phyloP scores from a whole-genome alignment of 2,329 filamentous ascomycete species.

The Lecanicillium sp. region DNA sequence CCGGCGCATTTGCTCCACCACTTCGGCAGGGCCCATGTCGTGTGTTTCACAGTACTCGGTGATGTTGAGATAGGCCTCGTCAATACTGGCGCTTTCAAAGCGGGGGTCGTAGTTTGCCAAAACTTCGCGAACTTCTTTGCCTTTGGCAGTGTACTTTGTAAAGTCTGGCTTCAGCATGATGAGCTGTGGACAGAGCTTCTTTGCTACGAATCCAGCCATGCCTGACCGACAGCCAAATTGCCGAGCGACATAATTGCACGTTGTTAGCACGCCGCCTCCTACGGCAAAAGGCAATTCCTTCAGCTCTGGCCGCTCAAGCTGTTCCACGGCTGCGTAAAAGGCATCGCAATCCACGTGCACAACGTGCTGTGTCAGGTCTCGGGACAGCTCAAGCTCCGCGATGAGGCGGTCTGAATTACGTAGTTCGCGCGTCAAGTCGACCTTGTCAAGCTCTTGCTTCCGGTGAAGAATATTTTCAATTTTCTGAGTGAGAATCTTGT shows the following conservation, averaged over 20 bases:
- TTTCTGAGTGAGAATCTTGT: conserved; percentile 75
- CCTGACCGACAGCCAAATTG: conserved; percentile 87
- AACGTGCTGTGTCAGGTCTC: conserved; percentile 77
- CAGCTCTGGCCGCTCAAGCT: conserved; percentile 73
- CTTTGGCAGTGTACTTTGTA: conserved; percentile 84
- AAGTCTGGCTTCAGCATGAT: conserved; percentile 80
- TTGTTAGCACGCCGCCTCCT: conserved; percentile 57
- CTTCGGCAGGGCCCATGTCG: conserved; percentile 60
- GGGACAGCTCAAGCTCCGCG: conserved; percentile 63
- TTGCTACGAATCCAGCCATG: conserved; percentile 94
- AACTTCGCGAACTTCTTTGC: conserved; percentile 74
- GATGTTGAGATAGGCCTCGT: conserved; percentile 94
- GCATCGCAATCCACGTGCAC: conserved; percentile 96
- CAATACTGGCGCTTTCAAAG: conserved; percentile 90
- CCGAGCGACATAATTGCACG: conserved; percentile 79
- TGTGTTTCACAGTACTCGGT: conserved; percentile 74
- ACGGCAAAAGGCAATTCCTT: conserved; percentile 86
- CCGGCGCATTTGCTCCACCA: conserved; percentile 66
- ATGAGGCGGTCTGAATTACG: conserved; percentile 76
- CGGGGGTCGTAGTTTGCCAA: conserved; percentile 80
- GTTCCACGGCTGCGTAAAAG: conserved; percentile 93
- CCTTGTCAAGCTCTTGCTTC: conserved; percentile 65
- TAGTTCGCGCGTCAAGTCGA: conserved; percentile 65
- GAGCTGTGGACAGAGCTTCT: conserved; percentile 83
- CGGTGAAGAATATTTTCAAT: conserved; percentile 71